Percentiles rank a stretch among this genome's conserved stretches.
Conservation (phyloP, 1,284 basidiomycete genomes). For the Malassezia pachydermatis region DNA sequence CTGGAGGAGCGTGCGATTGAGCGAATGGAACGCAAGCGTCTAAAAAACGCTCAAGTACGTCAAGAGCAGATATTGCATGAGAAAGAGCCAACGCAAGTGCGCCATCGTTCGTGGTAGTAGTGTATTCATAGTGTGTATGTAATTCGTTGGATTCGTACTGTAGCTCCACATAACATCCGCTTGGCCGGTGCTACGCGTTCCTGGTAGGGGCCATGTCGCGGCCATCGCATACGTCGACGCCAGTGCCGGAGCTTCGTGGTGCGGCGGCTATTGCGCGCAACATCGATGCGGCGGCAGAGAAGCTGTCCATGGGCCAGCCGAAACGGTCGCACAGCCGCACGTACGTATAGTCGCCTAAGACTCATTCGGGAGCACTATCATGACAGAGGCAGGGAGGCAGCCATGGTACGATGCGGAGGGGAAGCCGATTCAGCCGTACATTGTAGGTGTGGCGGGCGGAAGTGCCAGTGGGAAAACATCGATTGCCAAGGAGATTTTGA, state of each 20-base stretch:
- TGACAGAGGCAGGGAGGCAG: constrained; percentile 30
- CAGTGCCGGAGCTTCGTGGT: constrained; percentile 2
- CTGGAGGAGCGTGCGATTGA: constrained; percentile 51
- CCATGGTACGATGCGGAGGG: constrained; percentile 57
- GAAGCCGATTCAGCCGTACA: constrained; percentile 48
- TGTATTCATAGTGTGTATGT: too few relatives aligned
- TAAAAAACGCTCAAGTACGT: too few relatives aligned
- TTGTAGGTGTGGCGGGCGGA: constrained; percentile 19
- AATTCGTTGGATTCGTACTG: too few relatives aligned
- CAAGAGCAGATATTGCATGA: too few relatives aligned
- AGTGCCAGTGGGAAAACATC: constrained; percentile 67
- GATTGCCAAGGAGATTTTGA: constrained; percentile 35
- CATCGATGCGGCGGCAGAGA: background rate
- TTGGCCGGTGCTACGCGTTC: background rate
- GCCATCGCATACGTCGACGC: constrained; percentile 2
- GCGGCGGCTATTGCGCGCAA: background rate
- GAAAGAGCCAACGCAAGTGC: too few relatives aligned
- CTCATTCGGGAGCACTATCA: constrained; percentile 25
- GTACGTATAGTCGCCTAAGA: too few relatives aligned
- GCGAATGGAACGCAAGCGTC: constrained; percentile 17
- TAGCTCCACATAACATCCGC: too few relatives aligned
- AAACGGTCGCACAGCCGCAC: constrained; percentile 27
- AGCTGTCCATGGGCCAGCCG: constrained; percentile 9
- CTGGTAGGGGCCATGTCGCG: background rate
- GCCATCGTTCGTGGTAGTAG: too few relatives aligned